These are phyloP conservation scores for Ceratobasidium sp. DNA, from an alignment of 1,284 basidiomycete species.

Conservation along the genomic window DNA sequence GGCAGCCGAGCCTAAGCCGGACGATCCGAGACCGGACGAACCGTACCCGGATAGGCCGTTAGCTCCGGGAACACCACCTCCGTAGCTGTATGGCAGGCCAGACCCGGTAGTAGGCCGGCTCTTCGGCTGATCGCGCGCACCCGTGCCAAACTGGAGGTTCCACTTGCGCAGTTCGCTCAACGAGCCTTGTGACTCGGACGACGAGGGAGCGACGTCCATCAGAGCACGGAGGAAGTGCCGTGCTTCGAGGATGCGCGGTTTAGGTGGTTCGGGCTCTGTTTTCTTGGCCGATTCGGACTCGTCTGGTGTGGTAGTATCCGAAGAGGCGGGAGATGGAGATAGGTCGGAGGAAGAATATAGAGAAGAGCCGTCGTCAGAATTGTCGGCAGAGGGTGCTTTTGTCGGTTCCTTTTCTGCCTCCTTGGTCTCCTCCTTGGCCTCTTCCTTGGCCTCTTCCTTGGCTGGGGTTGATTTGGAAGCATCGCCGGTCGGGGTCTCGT, in stretches of 20 bases:
- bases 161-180: conserved; percentile 87
- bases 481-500: not conserved
- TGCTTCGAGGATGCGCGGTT: conserved; percentile 64
- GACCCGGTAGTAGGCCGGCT: not conserved
- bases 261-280: conserved; percentile 44
- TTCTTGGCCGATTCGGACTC: conserved; percentile 1
- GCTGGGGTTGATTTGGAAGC: not conserved
- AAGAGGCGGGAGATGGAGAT: not conserved
- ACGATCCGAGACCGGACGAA: not conserved
- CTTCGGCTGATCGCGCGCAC: conserved; percentile 17
- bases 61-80: not conserved
- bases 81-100: not conserved
- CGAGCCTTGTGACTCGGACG: conserved; percentile 83
- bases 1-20: not conserved
- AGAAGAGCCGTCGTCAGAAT: not conserved
- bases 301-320: conserved; percentile 45
- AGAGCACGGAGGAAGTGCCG: conserved; percentile 86
- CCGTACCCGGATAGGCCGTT: not conserved
- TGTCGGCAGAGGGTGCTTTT: conserved; percentile 3
- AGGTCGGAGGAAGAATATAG: not conserved
- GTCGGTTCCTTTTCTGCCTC: not conserved
- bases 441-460: not conserved
- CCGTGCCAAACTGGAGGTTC: conserved; percentile 92
- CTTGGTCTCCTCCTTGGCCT: not conserved
- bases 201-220: conserved; percentile 87